Evolutionary conservation across 2,329 filamentous ascomycete species (phyloP).

Genomic region (Penicillium sp.): DNA sequence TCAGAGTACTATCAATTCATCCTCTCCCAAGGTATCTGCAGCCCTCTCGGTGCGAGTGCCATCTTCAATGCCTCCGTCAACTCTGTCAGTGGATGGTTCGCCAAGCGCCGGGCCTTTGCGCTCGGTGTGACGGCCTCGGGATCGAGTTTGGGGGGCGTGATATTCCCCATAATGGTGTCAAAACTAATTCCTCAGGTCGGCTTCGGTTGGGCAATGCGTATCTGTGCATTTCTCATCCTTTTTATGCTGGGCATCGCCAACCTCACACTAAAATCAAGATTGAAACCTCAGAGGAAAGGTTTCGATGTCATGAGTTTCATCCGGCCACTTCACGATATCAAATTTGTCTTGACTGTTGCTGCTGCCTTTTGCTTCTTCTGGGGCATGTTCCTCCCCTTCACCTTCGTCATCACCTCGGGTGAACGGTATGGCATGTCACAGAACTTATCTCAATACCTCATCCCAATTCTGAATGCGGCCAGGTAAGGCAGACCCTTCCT

Average conservation of each 20-base stretch:
- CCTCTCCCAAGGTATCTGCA: conserved; percentile 59
- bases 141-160: conserved; percentile 61
- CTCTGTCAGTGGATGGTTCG: conserved; percentile 57
- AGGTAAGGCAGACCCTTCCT: conserved; percentile 35
- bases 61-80: conserved; percentile 52
- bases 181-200: conserved; percentile 58
- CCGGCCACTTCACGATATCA: conserved; percentile 26
- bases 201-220: conserved; percentile 63
- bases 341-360: conserved; percentile 26
- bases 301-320: conserved; percentile 24
- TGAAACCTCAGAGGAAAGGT: conserved; percentile 35
- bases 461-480: conserved; percentile 58
- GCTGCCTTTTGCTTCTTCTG: conserved; percentile 52
- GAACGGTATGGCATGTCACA: conserved; percentile 54
- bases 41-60: conserved; percentile 54
- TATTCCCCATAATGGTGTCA: conserved; percentile 66
- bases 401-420: conserved; percentile 55
- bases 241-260: conserved; percentile 58
- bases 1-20: conserved; percentile 62
- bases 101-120: conserved; percentile 55
- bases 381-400: conserved; percentile 64
- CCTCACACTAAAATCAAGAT: conserved; percentile 56
- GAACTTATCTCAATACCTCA: conserved; percentile 55
- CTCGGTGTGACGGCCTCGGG: conserved; percentile 60
- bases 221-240: conserved; percentile 64